phyloP scores from a whole-genome alignment of 805 yeast species.

The Saccharomycopsis babjevae region DNA sequence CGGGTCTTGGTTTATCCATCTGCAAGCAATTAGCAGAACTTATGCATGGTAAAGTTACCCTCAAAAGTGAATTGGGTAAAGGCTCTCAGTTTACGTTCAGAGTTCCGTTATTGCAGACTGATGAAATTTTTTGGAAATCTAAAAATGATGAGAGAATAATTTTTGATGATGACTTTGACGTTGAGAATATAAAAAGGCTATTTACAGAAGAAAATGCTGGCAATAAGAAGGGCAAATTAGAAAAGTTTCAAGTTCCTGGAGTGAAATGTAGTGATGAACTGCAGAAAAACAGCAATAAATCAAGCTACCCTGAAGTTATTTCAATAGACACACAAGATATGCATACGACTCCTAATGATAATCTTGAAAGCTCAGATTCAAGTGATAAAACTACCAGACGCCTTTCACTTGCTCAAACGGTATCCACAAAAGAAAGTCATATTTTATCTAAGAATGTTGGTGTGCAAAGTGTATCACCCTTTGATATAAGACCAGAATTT shows the following conservation, averaged over 20 bases:
- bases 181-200: slow-evolving; percentile 38
- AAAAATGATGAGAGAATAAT: slow-evolving; percentile 27
- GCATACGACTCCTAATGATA: not conserved
- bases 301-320: not conserved
- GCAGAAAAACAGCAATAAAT: not conserved
- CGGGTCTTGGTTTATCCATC: slow-evolving; percentile 84
- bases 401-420: not conserved
- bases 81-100: slow-evolving; percentile 81
- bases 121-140: slow-evolving; percentile 15
- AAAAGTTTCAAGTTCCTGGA: not conserved
- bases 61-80: slow-evolving; percentile 64
- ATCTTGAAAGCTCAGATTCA: not conserved
- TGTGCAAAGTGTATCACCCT: not conserved
- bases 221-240: not conserved
- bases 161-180: slow-evolving; percentile 62
- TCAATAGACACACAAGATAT: not conserved
- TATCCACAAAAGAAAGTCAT: not conserved
- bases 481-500: not conserved
- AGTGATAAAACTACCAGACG: not conserved
- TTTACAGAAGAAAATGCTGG: not conserved
- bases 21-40: slow-evolving; percentile 83
- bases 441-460: not conserved
- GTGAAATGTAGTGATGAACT: not conserved
- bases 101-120: slow-evolving; percentile 56
- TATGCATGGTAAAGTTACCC: slow-evolving; percentile 79